phyloP scores from a whole-genome alignment of 306 rosid genomes.

The Quercus dentata region DNA sequence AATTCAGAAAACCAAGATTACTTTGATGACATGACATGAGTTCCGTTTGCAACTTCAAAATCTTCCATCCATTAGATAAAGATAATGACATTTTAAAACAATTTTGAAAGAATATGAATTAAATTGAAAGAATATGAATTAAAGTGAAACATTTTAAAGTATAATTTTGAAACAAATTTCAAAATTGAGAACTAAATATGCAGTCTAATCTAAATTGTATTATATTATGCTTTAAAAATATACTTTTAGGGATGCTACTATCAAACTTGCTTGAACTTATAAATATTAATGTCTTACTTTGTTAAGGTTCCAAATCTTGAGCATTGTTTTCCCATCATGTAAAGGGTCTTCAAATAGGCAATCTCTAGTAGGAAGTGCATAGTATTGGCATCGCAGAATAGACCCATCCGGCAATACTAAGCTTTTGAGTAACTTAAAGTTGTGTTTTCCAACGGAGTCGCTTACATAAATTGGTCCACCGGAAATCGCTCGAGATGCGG shows the following conservation, averaged over 20 bases:
- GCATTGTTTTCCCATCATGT: conserved; percentile 76
- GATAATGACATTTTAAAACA: too few species aligned
- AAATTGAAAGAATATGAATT: too few species aligned
- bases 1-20: too few species aligned
- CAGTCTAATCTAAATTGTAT: too few species aligned
- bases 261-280: background rate
- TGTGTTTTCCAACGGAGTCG: conserved; percentile 63
- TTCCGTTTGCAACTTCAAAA: too few species aligned
- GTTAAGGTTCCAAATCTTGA: conserved; percentile 83
- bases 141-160: too few species aligned
- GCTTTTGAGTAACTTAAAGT: conserved; percentile 61
- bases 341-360: conserved; percentile 67
- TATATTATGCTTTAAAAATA: too few species aligned
- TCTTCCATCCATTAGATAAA: too few species aligned
- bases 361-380: conserved; percentile 77
- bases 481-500: conserved; percentile 69
- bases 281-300: conserved; percentile 38
- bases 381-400: conserved; percentile 62
- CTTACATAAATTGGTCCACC: conserved; percentile 79
- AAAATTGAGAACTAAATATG: too few species aligned
- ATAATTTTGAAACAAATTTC: too few species aligned
- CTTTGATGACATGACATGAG: too few species aligned
- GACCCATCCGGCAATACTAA: conserved; percentile 63
- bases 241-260: background rate
- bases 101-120: too few species aligned